Evolutionary conservation across 106 monocot genomes (phyloP).

Genomic region (Allium cepa): DNA sequence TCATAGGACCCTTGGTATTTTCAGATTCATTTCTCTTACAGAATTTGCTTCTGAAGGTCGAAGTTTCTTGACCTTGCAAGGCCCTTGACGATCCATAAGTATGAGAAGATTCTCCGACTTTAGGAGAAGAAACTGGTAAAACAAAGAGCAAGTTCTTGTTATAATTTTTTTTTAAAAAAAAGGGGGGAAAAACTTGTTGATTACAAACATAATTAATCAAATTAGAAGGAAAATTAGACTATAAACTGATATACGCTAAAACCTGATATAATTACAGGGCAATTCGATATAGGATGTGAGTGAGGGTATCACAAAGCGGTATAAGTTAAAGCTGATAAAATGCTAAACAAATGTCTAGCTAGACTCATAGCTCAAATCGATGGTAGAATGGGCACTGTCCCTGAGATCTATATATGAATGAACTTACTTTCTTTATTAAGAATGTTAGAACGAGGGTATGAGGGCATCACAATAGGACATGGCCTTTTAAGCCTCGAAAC

Average conservation of each 20-base stretch:
- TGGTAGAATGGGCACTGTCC: too few relatives aligned
- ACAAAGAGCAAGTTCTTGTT: too few relatives aligned
- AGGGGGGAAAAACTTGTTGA: too few relatives aligned
- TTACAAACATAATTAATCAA: too few relatives aligned
- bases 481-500: slow-evolving; percentile 57
- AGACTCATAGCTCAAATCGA: not conserved
- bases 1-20: slow-evolving; percentile 14
- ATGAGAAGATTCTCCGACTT: slow-evolving; percentile 20
- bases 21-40: slow-evolving; percentile 31
- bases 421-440: slow-evolving; percentile 48
- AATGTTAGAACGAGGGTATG: slow-evolving; percentile 37
- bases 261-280: too few relatives aligned
- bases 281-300: too few relatives aligned
- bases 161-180: too few relatives aligned
- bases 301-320: not conserved
- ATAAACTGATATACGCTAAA: too few relatives aligned
- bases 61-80: slow-evolving; percentile 41
- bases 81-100: slow-evolving; percentile 26
- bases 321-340: too few relatives aligned
- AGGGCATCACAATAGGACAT: slow-evolving; percentile 30
- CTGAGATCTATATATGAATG: too few relatives aligned
- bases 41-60: slow-evolving; percentile 22
- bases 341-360: not conserved
- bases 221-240: too few relatives aligned
- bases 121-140: slow-evolving; percentile 2